Percentiles rank a stretch among this genome's conserved stretches.
phyloP scores from a whole-genome alignment of 1,139 yeast genomes.

The Nakaseomyces uthaithaninus region DNA sequence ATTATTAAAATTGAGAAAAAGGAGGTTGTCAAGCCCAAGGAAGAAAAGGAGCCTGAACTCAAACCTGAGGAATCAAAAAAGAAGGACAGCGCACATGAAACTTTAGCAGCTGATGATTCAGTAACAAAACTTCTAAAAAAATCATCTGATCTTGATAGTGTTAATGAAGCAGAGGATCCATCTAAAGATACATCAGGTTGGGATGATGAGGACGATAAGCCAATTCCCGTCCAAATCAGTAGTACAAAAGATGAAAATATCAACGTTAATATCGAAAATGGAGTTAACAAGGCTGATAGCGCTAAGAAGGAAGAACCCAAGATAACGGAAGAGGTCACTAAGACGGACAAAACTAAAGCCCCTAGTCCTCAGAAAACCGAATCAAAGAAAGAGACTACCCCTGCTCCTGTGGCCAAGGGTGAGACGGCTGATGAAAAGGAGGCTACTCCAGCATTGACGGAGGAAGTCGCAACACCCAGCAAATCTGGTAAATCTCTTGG shows the following conservation, averaged over 20 bases:
- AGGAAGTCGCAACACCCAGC: conserved; percentile 17
- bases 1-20: conserved; percentile 16
- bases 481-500: conserved; percentile 41
- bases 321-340: conserved; percentile 12
- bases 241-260: conserved; percentile 9
- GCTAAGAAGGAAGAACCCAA: conserved; percentile 9
- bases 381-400: conserved; percentile 16
- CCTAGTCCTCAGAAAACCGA: conserved; percentile 8
- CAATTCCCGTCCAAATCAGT: conserved; percentile 10
- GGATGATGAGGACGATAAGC: conserved; percentile 34
- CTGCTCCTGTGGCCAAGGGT: conserved; percentile 24
- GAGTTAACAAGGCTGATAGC: too few species aligned
- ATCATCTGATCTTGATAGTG: conserved; percentile 40
- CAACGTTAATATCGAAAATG: neutral
- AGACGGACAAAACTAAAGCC: conserved; percentile 1
- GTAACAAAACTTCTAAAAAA: conserved; percentile 46
- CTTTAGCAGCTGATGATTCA: conserved; percentile 38
- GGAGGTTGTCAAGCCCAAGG: conserved; percentile 17
- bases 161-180: conserved; percentile 33
- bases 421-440: conserved; percentile 15
- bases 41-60: conserved; percentile 16
- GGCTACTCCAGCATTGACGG: conserved; percentile 6
- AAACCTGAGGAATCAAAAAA: conserved; percentile 9
- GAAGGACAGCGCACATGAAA: conserved; percentile 11
- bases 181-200: conserved; percentile 31